These are phyloP conservation scores for Plectosphaerella sp. DNA, from an alignment of 2,329 filamentous ascomycete species.

Conservation along the genomic window DNA sequence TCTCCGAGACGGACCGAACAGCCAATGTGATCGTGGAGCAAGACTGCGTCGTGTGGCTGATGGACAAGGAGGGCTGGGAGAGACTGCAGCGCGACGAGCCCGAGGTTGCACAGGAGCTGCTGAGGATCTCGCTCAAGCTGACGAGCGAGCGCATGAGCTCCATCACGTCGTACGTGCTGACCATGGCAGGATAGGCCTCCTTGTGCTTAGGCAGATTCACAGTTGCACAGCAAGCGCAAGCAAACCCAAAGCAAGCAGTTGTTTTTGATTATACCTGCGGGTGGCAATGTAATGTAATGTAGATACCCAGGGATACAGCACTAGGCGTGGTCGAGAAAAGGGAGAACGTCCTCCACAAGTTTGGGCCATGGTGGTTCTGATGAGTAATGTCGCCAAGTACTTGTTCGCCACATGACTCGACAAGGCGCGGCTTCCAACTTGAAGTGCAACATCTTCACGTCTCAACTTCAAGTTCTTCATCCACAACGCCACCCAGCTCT, in stretches of 20 bases:
- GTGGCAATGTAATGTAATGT: conserved; percentile 1
- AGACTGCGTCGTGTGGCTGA: conserved; percentile 76
- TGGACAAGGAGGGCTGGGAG: conserved; percentile 69
- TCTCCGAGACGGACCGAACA: conserved; percentile 82
- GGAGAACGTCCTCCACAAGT: not conserved
- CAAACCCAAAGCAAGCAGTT: not conserved
- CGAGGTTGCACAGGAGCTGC: conserved; percentile 76
- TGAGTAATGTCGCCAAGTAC: not conserved
- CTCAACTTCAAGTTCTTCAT: not conserved
- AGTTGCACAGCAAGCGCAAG: not conserved
- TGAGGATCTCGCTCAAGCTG: conserved; percentile 85
- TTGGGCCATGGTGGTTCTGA: not conserved
- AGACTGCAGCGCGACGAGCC: conserved; percentile 67
- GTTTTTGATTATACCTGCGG: not conserved
- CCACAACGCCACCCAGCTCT: not conserved
- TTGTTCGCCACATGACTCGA: not conserved
- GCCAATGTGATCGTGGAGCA: conserved; percentile 81
- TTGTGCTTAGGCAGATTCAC: too few species aligned
- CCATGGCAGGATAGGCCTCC: conserved; percentile 37
- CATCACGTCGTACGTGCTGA: conserved; percentile 54
- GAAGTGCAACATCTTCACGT: not conserved
- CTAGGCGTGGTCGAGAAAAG: not conserved
- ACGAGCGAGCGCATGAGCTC: conserved; percentile 87
- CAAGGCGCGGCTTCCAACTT: not conserved
- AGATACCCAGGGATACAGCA: not conserved